Evolutionary conservation across 148 eudicot genomes (phyloP).

Genomic region (Diospyros lotus): DNA sequence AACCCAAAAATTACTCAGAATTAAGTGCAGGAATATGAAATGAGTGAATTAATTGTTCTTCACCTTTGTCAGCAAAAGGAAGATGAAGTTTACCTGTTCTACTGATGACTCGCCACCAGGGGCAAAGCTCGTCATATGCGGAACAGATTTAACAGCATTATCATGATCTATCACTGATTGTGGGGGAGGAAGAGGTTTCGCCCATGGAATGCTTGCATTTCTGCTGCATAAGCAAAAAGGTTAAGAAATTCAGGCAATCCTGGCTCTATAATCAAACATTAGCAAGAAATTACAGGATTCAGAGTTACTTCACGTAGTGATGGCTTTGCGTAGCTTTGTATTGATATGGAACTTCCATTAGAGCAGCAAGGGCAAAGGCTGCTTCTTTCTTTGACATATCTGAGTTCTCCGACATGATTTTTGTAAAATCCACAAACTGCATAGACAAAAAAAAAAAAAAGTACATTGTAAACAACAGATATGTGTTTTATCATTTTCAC

Average conservation of each 20-base stretch:
- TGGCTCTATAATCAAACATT: not conserved
- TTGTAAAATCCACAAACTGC: slow-evolving; percentile 81
- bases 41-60: not conserved
- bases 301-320: slow-evolving; percentile 34
- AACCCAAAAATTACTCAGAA: not conserved
- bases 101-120: slow-evolving; percentile 25
- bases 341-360: slow-evolving; percentile 81
- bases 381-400: slow-evolving; percentile 57
- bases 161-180: slow-evolving; percentile 55
- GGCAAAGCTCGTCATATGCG: slow-evolving; percentile 25
- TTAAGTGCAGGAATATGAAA: not conserved
- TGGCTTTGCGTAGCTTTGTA: slow-evolving; percentile 59
- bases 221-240: slow-evolving; percentile 18
- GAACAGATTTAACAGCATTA: slow-evolving; percentile 29
- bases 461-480: not conserved
- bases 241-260: not conserved
- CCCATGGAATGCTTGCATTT: slow-evolving; percentile 16
- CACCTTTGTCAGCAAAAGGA: not conserved
- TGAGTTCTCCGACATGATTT: slow-evolving; percentile 62
- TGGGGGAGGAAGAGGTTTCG: slow-evolving; percentile 62
- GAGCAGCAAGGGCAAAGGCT: slow-evolving; percentile 80
- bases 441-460: slow-evolving; percentile 4
- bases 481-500: not conserved
- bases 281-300: not conserved
- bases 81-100: slow-evolving; percentile 40